Evolutionary conservation across 2,329 filamentous ascomycete genomes (phyloP), one percentile per base, ranked within the genome.

Genomic region (Monilinia fructigena): DNA sequence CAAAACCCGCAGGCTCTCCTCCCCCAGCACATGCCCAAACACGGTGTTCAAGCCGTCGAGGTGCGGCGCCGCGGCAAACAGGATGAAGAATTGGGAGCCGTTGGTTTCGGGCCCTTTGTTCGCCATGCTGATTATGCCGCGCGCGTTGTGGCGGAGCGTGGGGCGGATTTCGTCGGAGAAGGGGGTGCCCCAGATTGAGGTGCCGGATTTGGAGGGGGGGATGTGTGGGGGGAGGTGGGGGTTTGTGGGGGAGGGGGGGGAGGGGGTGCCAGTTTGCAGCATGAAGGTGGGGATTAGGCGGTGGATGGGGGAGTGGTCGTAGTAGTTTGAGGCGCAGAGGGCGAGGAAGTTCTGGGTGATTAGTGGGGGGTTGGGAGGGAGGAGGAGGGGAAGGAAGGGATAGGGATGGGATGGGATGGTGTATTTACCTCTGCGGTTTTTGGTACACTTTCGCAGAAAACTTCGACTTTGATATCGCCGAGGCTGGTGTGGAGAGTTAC

Each of bases 381-480:
- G n/a, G 16, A 26, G 38, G 42, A 52, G 53, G 38, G 53, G 38
- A 48, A 14, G 11, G 12, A 16, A 18, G 4, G 26, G n/a, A 10
- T 10, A 20, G 14, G 8, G 6, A 16, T 14, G 55, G 26, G 26
- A 5, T 28, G 18, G 3, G 5, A 4, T 16, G 3, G 26, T 18
- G 20, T 18, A 62, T 20, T 66, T 80, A 89, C 89, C 80, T 97
- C 91, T 70, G 93, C 90, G 0, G 95, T 97, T 78, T 94, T 93
- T 69, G 95, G 95, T 42, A 96, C 92, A 73, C 91, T 89, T 78
- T 97, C 92, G 81, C 94, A 98, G 81, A 97, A 98, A 72, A 99
- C 83, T 79, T 98, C 95, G 74, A 98, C 86, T 81, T 98, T 99
- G 77, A 99, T 84, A 79, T 95, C 89, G 76, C 95, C 95, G 63